Base-by-base conservation (phyloP, 108 stramenopile genomes). In the Conticribra weissflogii region DNA sequence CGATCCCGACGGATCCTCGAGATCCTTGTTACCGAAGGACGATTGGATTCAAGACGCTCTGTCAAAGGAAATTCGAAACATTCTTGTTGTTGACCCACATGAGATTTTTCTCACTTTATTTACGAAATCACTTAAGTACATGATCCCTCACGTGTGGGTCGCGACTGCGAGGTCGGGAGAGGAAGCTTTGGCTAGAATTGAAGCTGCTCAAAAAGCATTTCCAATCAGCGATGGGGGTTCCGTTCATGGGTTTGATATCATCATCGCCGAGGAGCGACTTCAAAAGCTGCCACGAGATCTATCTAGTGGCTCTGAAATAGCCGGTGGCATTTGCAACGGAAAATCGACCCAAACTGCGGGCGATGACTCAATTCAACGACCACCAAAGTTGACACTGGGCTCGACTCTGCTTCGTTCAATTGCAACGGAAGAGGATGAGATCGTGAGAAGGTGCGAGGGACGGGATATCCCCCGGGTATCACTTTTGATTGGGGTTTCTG, bases 71-170 rank as follows among this genome's bases (percentile, higher is more conserved):
- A 86, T 90, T 18, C 54, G 79, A 24, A 86, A 69, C 32, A 76
- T 88, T 29, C 68, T 91, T 24, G 71, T 88, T 33, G 86, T 88
- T 7, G 87, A 88, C 66, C 79, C 79, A 5, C 84, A 88, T 61
- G 70, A 80, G 17, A 55, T 74, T 0, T 85, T 85, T 46, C 66
- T 82, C 25, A 29, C 62, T 0, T 59, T 88, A 27, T 83, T 91
- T 63, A 70, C 68, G 24, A 85, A 83, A 49, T 82, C 78, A 8
- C 68, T 91, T 49, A 81, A 81, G 29, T 61, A 66, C 30, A 76
- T 91, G 59, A 77, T 91, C 22, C 83, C 83, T 12, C 84, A 76
- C 62, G 86, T 86, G 7, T 48, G 61, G 31, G 73, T 91, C 5
- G 71, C 59, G 17, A 72, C 73, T 7, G 76, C 85, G 15, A 66